Conservation (phyloP, 495 filamentous ascomycete genomes). For the Parathielavia hyrcaniae region DNA sequence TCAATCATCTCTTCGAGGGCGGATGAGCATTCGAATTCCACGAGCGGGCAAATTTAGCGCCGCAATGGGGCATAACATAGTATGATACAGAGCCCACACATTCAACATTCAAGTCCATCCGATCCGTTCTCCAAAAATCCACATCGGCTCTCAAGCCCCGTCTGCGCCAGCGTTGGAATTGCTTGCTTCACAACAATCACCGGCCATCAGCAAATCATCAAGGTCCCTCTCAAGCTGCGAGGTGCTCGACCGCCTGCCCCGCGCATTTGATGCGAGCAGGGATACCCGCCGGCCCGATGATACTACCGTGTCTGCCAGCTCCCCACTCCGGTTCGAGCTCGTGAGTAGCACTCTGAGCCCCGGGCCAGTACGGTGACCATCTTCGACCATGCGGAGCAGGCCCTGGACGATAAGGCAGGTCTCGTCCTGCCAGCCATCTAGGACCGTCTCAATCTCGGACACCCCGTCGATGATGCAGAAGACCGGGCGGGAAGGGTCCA, state of each 20-base stretch:
- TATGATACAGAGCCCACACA: too few relatives aligned
- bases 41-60: too few relatives aligned
- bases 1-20: too few relatives aligned
- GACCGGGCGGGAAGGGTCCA: background rate
- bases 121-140: too few relatives aligned
- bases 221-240: background rate
- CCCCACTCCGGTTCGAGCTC: background rate
- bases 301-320: background rate
- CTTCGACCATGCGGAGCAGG: background rate
- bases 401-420: background rate
- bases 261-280: background rate
- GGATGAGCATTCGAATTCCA: too few relatives aligned
- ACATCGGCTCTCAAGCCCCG: too few relatives aligned
- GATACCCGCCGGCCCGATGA: background rate
- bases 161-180: too few relatives aligned
- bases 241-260: background rate
- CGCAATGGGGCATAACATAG: too few relatives aligned
- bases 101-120: too few relatives aligned
- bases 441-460: background rate
- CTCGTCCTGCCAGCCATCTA: background rate
- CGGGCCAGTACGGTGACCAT: background rate
- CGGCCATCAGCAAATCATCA: background rate
- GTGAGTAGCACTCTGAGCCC: conserved; percentile 1
- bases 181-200: background rate
- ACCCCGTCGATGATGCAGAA: background rate